phyloP scores from a whole-genome alignment of 257 asterid species.

The Fraxinus excelsior region DNA sequence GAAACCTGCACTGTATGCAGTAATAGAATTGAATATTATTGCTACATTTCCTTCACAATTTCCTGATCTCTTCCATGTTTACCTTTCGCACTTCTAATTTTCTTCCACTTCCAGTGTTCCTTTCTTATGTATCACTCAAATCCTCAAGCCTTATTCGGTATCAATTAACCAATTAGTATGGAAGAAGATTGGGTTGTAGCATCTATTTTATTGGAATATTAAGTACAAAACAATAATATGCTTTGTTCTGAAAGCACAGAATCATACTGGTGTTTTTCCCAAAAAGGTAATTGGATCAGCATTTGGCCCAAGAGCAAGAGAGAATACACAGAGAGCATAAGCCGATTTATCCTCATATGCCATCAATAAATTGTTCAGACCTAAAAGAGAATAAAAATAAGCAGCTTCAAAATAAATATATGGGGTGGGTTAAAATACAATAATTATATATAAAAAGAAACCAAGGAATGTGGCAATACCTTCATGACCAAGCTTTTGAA shows the following conservation, averaged over 20 bases:
- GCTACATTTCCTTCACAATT: not conserved
- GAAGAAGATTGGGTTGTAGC: not conserved
- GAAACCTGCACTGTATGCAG: constrained; percentile 5
- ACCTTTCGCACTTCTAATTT: not conserved
- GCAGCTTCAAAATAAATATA: constrained; percentile 7
- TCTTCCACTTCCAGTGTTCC: not conserved
- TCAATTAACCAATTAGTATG: not conserved
- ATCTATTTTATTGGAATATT: constrained; percentile 12
- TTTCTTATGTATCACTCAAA: constrained; percentile 1
- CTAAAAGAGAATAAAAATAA: constrained; percentile 39
- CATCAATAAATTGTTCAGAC: constrained; percentile 86
- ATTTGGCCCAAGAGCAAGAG: constrained; percentile 86
- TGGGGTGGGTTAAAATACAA: constrained; percentile 11
- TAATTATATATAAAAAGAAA: constrained; percentile 11
- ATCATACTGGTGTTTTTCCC: constrained; percentile 75
- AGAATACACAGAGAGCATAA: constrained; percentile 88
- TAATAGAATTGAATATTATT: constrained; percentile 1
- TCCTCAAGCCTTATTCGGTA: not conserved
- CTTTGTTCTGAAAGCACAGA: constrained; percentile 19
- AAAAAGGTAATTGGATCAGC: constrained; percentile 77
- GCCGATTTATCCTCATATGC: constrained; percentile 96
- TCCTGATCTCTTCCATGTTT: not conserved
- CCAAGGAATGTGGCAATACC: constrained; percentile 42
- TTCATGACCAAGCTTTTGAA: constrained; percentile 89
- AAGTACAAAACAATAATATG: not conserved